Evolutionary conservation across 75 land plant species (phyloP).

Genomic region (Selaginella moellendorffii): DNA sequence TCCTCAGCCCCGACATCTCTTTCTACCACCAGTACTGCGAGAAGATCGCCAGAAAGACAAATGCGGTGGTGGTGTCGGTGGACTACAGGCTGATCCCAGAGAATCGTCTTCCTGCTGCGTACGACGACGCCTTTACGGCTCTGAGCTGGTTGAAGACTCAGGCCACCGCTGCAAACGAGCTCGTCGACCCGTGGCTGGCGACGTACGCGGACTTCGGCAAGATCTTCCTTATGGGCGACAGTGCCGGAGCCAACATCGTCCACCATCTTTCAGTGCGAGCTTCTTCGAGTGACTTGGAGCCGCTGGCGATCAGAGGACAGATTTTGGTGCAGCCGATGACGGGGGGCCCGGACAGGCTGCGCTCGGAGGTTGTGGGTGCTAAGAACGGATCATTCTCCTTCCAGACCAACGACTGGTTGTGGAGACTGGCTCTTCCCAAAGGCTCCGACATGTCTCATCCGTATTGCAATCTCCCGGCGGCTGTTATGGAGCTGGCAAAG

Average conservation of each 20-base stretch:
- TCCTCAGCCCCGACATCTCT: not conserved
- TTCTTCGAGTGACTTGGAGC: not conserved
- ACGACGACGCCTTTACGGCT: conserved; percentile 35
- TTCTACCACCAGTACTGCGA: conserved; percentile 4
- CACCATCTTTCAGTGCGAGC: not conserved
- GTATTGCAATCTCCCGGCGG: not conserved
- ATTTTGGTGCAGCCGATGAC: not conserved
- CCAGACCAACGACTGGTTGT: not conserved
- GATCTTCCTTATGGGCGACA: not conserved
- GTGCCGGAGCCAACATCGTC: conserved; percentile 9
- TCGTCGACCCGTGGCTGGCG: not conserved
- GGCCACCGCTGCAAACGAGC: not conserved
- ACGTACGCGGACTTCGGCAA: not conserved
- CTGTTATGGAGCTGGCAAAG: not conserved
- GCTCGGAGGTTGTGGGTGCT: not conserved
- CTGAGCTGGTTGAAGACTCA: conserved; percentile 28
- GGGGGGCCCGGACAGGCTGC: not conserved
- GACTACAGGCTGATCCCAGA: conserved; percentile 41
- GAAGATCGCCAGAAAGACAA: not conserved
- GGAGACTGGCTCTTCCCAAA: not conserved
- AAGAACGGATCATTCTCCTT: not conserved
- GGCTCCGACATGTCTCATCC: not conserved
- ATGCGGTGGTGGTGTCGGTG: conserved; percentile 1
- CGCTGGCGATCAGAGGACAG: not conserved
- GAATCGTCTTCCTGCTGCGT: conserved; percentile 24